phyloP scores from a whole-genome alignment of 2,329 filamentous ascomycete genomes.

The Fonsecaea erecta region DNA sequence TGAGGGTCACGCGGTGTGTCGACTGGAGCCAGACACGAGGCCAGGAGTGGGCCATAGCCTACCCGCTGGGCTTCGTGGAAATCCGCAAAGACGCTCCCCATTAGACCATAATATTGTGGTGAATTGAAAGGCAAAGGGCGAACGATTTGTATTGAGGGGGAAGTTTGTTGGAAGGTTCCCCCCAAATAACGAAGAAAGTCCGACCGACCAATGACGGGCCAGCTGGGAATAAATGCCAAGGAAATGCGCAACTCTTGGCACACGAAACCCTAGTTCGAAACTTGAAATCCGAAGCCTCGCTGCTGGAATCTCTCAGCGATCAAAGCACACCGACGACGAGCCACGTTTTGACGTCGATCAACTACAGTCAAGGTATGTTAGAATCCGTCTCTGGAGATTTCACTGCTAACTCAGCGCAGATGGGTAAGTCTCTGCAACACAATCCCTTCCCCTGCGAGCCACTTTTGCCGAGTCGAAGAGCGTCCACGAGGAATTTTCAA shows the following conservation, averaged over 20 bases:
- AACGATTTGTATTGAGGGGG: neutral
- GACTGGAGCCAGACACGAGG: conserved; percentile 74
- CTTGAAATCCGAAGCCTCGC: conserved; percentile 15
- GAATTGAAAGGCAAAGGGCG: neutral
- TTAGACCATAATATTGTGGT: conserved; percentile 43
- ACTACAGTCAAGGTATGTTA: conserved; percentile 54
- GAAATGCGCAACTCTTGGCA: conserved; percentile 29
- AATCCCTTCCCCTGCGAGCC: conserved; percentile 8
- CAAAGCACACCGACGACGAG: conserved; percentile 44
- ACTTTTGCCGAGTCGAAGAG: neutral
- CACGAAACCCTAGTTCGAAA: conserved; percentile 13
- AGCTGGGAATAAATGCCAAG: neutral
- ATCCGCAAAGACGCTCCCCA: conserved; percentile 75
- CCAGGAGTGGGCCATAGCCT: conserved; percentile 72
- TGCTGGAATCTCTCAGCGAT: conserved; percentile 20
- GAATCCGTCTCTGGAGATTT: conserved; percentile 30
- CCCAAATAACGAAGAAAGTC: conserved; percentile 10
- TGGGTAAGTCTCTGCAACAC: conserved; percentile 61
- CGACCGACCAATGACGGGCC: conserved; percentile 21
- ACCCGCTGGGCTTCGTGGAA: conserved; percentile 71
- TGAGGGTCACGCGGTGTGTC: conserved; percentile 65
- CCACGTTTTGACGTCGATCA: conserved; percentile 39
- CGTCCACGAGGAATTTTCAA: conserved; percentile 7
- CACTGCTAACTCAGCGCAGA: conserved; percentile 51
- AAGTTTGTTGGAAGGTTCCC: conserved; percentile 11